A percentile compares a stretch with the other conserved stretches of the same genome.
Evolutionary conservation across 1,284 basidiomycete species (phyloP).

Genomic region (Amylostereum areolatum): DNA sequence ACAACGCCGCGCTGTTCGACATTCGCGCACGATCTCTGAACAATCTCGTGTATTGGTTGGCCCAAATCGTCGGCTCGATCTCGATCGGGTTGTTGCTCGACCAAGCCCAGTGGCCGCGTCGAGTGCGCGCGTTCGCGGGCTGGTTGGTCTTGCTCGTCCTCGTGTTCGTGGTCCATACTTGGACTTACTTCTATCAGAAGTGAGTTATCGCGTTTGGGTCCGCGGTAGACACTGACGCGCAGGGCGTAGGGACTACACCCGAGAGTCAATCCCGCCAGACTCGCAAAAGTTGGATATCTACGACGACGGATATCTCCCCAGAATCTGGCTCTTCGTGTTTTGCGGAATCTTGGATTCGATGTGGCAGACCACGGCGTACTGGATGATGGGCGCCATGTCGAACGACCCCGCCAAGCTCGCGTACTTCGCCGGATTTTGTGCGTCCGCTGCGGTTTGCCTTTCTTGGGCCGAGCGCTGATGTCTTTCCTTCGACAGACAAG

Average conservation of each 20-base stretch:
- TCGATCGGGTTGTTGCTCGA: slow-evolving; percentile 62
- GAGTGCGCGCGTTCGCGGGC: slow-evolving; percentile 57
- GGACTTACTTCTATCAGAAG: slow-evolving; percentile 69
- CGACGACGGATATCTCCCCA: slow-evolving; percentile 43
- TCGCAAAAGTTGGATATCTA: slow-evolving; percentile 47
- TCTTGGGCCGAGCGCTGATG: not conserved
- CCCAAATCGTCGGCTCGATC: slow-evolving; percentile 62
- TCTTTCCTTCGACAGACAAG: slow-evolving; percentile 27
- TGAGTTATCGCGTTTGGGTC: slow-evolving; percentile 17
- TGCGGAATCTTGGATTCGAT: slow-evolving; percentile 49
- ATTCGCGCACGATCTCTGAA: slow-evolving; percentile 63
- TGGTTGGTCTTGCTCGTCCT: slow-evolving; percentile 54
- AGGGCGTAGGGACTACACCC: slow-evolving; percentile 48
- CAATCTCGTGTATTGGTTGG: slow-evolving; percentile 63
- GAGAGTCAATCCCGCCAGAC: slow-evolving; percentile 33
- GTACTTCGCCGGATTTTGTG: slow-evolving; percentile 42
- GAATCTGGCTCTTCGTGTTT: slow-evolving; percentile 53
- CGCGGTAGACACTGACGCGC: not conserved
- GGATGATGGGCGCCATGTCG: slow-evolving; percentile 46
- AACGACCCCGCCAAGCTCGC: slow-evolving; percentile 42
- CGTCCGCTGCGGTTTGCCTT: slow-evolving; percentile 12
- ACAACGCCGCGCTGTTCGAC: slow-evolving; percentile 59
- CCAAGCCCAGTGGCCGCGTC: slow-evolving; percentile 43
- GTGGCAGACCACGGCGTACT: slow-evolving; percentile 58
- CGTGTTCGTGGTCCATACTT: slow-evolving; percentile 61